Evolutionary conservation across 148 eudicot species (phyloP), one percentile per base, ranked within the genome.

Genomic region (Vaccinium corymbosum): DNA sequence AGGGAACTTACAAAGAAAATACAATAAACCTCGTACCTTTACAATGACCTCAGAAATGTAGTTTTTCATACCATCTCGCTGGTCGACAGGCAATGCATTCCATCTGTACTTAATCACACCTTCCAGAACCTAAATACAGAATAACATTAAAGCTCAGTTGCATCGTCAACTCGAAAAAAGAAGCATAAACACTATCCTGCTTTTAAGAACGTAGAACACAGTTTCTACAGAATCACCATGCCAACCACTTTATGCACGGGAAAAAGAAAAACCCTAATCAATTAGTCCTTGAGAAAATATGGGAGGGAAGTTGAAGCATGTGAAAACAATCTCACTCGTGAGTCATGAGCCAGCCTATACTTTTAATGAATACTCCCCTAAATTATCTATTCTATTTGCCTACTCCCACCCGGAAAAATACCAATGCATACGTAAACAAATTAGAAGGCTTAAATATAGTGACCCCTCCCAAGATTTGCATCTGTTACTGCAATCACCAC

Each of bases 81-180:
- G 99, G 53, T 90, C 95, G 81, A 89, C 92, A 81, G 99, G 99
- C 90, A 97, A 89, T 29, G 98, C 99, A 88, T 97, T 97, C 98
- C 99, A 97, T 61, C 99, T 91, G 83, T 97, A 94, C 86, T 97
- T 97, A 64, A 97, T 93, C 57, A 97, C 99, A 87, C 99, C 99
- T 92, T 94, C 99, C 85, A 96, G 91, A 74, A 94, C 94, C 98
- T 94, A 88, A 70, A 79, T 25, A 76, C 3, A 82, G 74, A 66
- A 85, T n/a, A 17, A 13, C 48, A 14, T 19, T 56, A 16, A 76
- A 27, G 17, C 46, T 49, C 49, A 7, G 2, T 4, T 17, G 29
- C 74, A 25, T 27, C 76, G 80, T 25, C 71, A 62, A 49, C 66
- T 52, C 55, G 35, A 56, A 14, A 64, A 38, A 0, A n/a, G 29